phyloP scores from a whole-genome alignment of 1,284 basidiomycete species.

The Termitomyces sp. region DNA sequence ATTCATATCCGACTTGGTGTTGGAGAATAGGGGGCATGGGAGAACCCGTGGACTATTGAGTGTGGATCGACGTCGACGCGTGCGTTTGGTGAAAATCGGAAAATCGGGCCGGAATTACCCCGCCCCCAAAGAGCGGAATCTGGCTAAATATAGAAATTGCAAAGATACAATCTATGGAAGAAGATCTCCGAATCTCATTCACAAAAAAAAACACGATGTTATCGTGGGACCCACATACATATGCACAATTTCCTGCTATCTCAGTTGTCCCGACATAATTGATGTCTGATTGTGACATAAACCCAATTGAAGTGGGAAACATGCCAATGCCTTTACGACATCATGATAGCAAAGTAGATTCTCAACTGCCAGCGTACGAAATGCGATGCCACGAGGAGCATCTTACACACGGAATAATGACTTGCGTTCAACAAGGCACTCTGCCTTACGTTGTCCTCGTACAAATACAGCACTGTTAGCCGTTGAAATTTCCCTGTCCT shows the following conservation, averaged over 20 bases:
- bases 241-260: background rate
- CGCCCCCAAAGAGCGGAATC: background rate
- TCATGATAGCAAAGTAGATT: background rate
- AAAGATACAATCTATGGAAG: background rate
- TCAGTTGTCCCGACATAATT: background rate
- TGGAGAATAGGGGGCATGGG: background rate
- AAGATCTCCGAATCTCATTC: background rate
- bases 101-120: background rate
- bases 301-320: background rate
- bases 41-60: background rate
- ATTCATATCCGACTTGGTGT: background rate
- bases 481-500: background rate
- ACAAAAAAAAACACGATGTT: too few species aligned
- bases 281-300: background rate
- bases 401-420: background rate
- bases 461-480: background rate
- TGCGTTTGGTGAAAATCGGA: background rate
- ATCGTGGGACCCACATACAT: too few species aligned
- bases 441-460: background rate
- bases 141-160: background rate
- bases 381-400: background rate
- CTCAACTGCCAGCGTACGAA: background rate
- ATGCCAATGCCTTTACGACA: background rate
- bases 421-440: background rate
- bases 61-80: background rate